phyloP scores from a whole-genome alignment of 371 early-diverging fungal species.

The Apophysomyces variabilis region DNA sequence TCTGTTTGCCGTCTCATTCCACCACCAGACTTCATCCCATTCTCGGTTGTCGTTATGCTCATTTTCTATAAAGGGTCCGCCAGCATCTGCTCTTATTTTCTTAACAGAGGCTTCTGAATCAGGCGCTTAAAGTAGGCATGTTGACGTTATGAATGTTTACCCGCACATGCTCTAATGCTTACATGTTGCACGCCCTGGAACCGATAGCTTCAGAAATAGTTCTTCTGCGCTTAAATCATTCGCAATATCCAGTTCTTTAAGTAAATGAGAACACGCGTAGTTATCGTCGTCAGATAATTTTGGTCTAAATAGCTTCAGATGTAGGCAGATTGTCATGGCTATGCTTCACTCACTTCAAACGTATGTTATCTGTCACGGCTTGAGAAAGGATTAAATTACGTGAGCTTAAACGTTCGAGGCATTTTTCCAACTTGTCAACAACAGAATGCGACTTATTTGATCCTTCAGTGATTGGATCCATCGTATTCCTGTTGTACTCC shows the following conservation, averaged over 20 bases:
- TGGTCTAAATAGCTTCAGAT: neutral
- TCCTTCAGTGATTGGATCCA: neutral
- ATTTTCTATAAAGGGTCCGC: neutral
- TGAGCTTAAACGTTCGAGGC: neutral
- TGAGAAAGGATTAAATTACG: neutral
- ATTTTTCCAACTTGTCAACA: neutral
- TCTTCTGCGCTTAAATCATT: neutral
- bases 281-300: neutral
- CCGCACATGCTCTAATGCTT: neutral
- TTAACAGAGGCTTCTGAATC: neutral
- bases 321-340: too few relatives aligned
- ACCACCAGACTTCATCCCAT: conserved; percentile 9
- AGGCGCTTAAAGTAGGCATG: neutral
- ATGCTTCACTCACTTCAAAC: neutral
- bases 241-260: neutral
- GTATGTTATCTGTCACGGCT: neutral
- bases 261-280: neutral
- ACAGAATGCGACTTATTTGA: neutral
- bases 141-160: neutral
- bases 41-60: neutral
- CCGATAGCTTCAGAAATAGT: neutral
- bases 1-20: neutral
- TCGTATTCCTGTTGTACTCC: neutral
- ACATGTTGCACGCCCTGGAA: neutral
- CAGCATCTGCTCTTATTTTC: neutral